A percentile compares a stretch with the other conserved stretches of the same genome.
phyloP scores from a whole-genome alignment of 2,329 filamentous ascomycete genomes.

The Calonectria pteridis region DNA sequence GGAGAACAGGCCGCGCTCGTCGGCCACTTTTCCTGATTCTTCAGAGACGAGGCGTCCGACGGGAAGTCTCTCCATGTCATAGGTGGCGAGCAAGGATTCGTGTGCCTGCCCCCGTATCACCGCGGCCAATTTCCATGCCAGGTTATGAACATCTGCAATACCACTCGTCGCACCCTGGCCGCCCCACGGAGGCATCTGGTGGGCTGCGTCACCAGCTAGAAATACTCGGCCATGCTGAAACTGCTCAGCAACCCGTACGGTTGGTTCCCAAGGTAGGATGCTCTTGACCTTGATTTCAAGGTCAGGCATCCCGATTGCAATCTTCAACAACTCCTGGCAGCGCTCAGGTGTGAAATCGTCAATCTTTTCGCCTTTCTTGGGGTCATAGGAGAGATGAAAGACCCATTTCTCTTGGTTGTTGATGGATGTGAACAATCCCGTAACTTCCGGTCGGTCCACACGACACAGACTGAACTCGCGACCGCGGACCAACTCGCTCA shows the following conservation, averaged over 20 bases:
- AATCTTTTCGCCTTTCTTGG: background rate
- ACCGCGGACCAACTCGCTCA: slow-evolving; percentile 1
- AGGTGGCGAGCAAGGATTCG: background rate
- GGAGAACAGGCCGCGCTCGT: background rate
- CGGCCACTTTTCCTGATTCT: background rate
- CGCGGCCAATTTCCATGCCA: slow-evolving; percentile 6
- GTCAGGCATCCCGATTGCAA: background rate
- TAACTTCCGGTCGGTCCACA: background rate
- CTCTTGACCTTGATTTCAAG: slow-evolving; percentile 3
- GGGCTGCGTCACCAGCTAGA: slow-evolving; percentile 4
- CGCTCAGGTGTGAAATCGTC: slow-evolving; percentile 7
- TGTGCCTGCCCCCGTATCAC: background rate
- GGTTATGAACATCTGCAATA: slow-evolving; percentile 11
- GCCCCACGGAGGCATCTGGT: slow-evolving; percentile 13
- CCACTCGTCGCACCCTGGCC: slow-evolving; percentile 10
- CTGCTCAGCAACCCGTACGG: slow-evolving; percentile 4
- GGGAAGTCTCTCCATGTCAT: background rate
- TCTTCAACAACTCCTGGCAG: background rate
- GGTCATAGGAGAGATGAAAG: slow-evolving; percentile 3
- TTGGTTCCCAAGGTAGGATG: slow-evolving; percentile 1
- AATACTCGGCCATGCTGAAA: slow-evolving; percentile 1
- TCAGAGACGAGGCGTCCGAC: slow-evolving; percentile 11
- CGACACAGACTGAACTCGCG: slow-evolving; percentile 4
- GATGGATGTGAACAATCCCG: slow-evolving; percentile 8
- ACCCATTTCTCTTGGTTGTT: slow-evolving; percentile 10